Percentiles rank a stretch among this genome's conserved stretches.
These are phyloP conservation scores for Venturia pyrina DNA, from an alignment of 2,329 filamentous ascomycete species.

Conservation along the genomic window DNA sequence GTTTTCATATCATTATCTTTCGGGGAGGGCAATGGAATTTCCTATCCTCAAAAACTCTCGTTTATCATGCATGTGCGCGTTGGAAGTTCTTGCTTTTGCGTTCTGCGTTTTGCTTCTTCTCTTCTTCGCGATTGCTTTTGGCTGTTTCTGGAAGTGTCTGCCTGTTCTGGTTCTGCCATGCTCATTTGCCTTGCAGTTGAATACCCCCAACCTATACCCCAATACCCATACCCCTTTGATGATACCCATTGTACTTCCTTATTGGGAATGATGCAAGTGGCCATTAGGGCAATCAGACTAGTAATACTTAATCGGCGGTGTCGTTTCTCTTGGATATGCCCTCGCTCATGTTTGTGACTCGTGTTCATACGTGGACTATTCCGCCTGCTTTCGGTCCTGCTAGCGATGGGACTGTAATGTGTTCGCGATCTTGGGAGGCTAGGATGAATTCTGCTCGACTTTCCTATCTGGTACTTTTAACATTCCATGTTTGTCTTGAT, in stretches of 20 bases:
- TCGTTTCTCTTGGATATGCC: conserved; percentile 14
- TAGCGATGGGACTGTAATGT: neutral
- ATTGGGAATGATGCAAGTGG: conserved; percentile 26
- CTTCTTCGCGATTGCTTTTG: neutral
- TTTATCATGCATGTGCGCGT: neutral
- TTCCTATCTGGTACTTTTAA: neutral
- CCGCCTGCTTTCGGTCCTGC: neutral
- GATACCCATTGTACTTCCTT: conserved; percentile 7
- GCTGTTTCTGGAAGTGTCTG: neutral
- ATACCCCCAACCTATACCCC: conserved; percentile 8
- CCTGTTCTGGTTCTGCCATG: neutral
- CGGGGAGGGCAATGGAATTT: neutral
- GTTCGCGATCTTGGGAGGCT: neutral
- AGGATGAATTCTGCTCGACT: neutral
- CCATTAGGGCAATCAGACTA: conserved; percentile 28
- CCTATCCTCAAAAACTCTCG: neutral
- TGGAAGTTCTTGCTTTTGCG: neutral
- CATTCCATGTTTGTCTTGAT: neutral
- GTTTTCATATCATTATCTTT: conserved; percentile 4
- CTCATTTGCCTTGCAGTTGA: neutral
- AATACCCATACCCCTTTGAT: conserved; percentile 5
- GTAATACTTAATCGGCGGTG: conserved; percentile 29
- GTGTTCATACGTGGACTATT: neutral
- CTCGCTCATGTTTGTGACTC: neutral
- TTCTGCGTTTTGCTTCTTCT: neutral